Percentiles rank a stretch among this genome's conserved stretches.
Conservation (phyloP, 306 rosid species). For the Pueraria montana region DNA sequence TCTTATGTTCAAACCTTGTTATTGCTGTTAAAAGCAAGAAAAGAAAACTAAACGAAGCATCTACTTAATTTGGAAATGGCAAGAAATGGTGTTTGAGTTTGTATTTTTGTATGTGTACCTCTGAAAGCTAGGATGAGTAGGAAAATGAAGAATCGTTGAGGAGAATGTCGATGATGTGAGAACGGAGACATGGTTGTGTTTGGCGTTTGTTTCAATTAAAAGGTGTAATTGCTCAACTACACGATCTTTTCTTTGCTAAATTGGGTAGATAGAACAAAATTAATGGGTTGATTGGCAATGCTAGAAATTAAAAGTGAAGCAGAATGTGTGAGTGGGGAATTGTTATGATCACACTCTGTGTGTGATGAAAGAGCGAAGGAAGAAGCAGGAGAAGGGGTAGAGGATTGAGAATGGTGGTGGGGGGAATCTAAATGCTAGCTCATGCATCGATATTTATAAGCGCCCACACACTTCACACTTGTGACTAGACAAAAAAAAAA, state of each 20-base stretch:
- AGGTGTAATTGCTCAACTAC: no score
- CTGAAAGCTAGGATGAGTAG: constrained; percentile 47
- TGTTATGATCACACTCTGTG: background rate
- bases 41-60: background rate
- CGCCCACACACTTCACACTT: background rate
- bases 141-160: constrained; percentile 39
- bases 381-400: background rate
- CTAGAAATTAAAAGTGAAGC: background rate
- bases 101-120: constrained; percentile 53
- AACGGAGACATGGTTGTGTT: constrained; percentile 42
- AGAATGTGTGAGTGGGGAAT: background rate
- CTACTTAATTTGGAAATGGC: background rate
- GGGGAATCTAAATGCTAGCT: constrained; percentile 54
- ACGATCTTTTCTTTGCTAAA: no score
- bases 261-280: no score
- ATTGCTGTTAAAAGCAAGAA: no score
- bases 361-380: background rate
- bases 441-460: constrained; percentile 47
- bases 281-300: no score
- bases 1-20: no score
- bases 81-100: background rate
- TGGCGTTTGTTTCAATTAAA: no score
- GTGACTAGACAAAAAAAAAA: background rate
- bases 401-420: constrained; percentile 32
- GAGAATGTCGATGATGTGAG: constrained; percentile 46